Conservation (phyloP, 73 alveolate species). For the Stentor roeselii region DNA sequence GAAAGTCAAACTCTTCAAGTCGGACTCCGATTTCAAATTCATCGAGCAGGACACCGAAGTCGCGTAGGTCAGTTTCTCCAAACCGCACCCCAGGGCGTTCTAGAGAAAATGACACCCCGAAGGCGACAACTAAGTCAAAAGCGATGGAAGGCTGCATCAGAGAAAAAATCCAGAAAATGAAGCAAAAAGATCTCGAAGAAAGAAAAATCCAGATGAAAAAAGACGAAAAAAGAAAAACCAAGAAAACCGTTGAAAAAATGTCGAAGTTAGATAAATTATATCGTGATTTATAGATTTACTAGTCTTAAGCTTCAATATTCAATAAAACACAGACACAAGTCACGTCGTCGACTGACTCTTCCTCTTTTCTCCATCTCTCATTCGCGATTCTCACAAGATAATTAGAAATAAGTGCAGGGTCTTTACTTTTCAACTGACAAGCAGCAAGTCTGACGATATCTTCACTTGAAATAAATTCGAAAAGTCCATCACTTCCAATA, state of each 20-base stretch:
- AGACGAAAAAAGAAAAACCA: neutral
- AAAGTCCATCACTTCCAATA: constrained; percentile 78
- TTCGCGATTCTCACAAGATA: too few species aligned
- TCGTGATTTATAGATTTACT: too few species aligned
- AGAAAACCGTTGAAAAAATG: neutral
- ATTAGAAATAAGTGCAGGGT: too few species aligned
- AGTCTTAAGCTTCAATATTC: too few species aligned
- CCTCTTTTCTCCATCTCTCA: too few species aligned
- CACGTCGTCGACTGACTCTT: too few species aligned
- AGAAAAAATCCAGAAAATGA: neutral
- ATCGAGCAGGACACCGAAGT: neutral
- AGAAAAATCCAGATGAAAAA: neutral
- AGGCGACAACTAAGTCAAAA: neutral
- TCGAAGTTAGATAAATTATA: neutral
- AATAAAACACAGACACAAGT: too few species aligned
- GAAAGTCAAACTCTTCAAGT: neutral
- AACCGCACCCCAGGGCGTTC: neutral
- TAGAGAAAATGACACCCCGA: neutral
- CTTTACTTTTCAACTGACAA: too few species aligned
- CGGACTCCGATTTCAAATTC: neutral
- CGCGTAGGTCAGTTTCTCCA: neutral
- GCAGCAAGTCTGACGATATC: too few species aligned
- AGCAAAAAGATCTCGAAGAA: neutral
- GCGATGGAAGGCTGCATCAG: neutral
- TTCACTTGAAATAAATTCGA: constrained; percentile 73